Evolutionary conservation across 169 alveolate genomes (phyloP).

Genomic region (Plasmodium falciparum): DNA sequence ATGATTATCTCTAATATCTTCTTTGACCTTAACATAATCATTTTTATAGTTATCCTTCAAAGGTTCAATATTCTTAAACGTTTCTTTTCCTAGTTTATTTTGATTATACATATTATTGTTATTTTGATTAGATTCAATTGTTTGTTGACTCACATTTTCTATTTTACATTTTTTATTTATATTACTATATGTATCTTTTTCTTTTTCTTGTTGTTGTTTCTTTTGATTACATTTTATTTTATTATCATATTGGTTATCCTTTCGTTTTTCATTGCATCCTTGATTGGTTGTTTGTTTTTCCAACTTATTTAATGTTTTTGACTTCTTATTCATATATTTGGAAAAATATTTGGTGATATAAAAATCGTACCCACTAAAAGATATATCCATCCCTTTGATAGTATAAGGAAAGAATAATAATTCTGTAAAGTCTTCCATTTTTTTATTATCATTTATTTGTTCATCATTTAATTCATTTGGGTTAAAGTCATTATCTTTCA

Average conservation of each 20-base stretch:
- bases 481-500: background rate
- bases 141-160: too few relatives aligned
- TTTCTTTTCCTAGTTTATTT: too few relatives aligned
- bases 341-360: constrained; percentile 67
- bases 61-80: too few relatives aligned
- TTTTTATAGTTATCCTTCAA: background rate
- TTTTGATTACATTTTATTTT: background rate
- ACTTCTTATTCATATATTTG: constrained; percentile 28
- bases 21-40: background rate
- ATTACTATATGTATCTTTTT: too few relatives aligned
- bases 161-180: too few relatives aligned
- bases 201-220: background rate
- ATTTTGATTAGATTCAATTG: too few relatives aligned
- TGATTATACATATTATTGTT: too few relatives aligned
- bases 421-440: constrained; percentile 78
- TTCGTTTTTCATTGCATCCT: background rate
- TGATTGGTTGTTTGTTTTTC: background rate
- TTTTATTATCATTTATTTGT: background rate
- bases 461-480: background rate
- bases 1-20: too few relatives aligned
- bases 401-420: constrained; percentile 95
- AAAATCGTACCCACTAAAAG: constrained; percentile 91
- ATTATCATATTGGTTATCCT: background rate
- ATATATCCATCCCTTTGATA: constrained; percentile 99
- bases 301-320: background rate